Conservation (phyloP, 768 basidiomycete genomes). For the Fistulinella prunicolor region DNA sequence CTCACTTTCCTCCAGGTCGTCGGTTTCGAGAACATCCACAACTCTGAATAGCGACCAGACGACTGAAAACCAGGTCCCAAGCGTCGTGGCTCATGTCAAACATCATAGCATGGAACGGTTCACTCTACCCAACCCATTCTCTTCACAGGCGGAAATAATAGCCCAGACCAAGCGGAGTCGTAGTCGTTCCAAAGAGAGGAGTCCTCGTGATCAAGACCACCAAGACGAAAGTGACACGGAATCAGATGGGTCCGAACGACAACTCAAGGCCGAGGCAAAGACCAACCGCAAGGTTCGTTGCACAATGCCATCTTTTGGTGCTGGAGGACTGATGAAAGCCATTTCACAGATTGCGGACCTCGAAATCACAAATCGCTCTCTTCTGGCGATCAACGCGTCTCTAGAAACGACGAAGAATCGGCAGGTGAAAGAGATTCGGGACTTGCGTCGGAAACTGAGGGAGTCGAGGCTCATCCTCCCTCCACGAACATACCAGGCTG, state of each 20-base stretch:
- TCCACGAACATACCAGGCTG: constrained; percentile 55
- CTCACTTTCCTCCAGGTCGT: constrained; percentile 78
- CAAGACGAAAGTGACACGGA: constrained; percentile 34
- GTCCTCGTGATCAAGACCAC: constrained; percentile 9
- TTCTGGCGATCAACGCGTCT: constrained; percentile 79
- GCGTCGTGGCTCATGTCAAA: constrained; percentile 43
- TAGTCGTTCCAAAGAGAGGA: constrained; percentile 22
- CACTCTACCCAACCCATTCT: constrained; percentile 7
- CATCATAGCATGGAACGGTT: constrained; percentile 31
- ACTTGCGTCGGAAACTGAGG: constrained; percentile 76
- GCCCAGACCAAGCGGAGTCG: constrained; percentile 14
- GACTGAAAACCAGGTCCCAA: constrained; percentile 37
- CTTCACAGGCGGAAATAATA: constrained; percentile 13
- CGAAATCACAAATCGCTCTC: constrained; percentile 85
- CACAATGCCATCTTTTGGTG: not conserved
- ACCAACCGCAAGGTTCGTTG: constrained; percentile 76
- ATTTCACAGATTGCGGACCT: constrained; percentile 77
- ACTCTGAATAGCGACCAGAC: constrained; percentile 39
- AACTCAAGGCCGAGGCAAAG: constrained; percentile 71
- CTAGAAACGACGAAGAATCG: constrained; percentile 77
- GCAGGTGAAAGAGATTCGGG: constrained; percentile 83
- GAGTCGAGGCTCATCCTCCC: constrained; percentile 80
- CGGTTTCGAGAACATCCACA: constrained; percentile 52
- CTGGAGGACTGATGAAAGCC: constrained; percentile 1
- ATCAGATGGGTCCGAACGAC: constrained; percentile 41